phyloP scores from a whole-genome alignment of 192 early-diverging fungal genomes.

The Diversispora eburnea region DNA sequence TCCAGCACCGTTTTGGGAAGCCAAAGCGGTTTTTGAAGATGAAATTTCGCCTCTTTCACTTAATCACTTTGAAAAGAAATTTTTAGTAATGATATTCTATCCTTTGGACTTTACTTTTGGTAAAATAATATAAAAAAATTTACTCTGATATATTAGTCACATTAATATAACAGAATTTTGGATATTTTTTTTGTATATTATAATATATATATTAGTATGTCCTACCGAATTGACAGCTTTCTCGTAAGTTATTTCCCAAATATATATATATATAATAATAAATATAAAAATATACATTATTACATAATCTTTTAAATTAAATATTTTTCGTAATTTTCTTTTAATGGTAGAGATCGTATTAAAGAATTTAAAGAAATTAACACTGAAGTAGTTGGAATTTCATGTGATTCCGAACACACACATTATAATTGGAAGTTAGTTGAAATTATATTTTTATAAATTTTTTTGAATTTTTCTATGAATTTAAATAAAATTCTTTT shows the following conservation, averaged over 20 bases:
- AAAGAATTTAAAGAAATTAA: constrained; percentile 73
- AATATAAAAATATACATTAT: background rate
- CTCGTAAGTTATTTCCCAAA: constrained; percentile 26
- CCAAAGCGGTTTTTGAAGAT: constrained; percentile 35
- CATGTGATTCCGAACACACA: constrained; percentile 62
- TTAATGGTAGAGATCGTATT: constrained; percentile 70
- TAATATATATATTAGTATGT: constrained; percentile 49
- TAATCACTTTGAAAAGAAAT: constrained; percentile 41
- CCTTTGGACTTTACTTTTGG: constrained; percentile 65
- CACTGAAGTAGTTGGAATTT: constrained; percentile 64
- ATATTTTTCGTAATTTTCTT: too few species aligned
- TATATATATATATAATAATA: background rate
- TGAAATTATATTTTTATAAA: background rate
- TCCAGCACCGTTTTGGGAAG: constrained; percentile 35
- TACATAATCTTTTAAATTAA: background rate
- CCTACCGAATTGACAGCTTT: constrained; percentile 91
- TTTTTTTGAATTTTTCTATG: background rate
- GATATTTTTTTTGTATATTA: background rate
- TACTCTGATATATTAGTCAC: background rate
- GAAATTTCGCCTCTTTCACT: constrained; percentile 34
- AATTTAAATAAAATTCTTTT: background rate
- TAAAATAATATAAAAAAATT: background rate
- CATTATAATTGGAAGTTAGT: constrained; percentile 70
- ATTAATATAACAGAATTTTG: background rate
- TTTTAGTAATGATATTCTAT: constrained; percentile 70